Base-by-base conservation (phyloP, 2,329 filamentous ascomycete genomes). In the Colletotrichum cereale region DNA sequence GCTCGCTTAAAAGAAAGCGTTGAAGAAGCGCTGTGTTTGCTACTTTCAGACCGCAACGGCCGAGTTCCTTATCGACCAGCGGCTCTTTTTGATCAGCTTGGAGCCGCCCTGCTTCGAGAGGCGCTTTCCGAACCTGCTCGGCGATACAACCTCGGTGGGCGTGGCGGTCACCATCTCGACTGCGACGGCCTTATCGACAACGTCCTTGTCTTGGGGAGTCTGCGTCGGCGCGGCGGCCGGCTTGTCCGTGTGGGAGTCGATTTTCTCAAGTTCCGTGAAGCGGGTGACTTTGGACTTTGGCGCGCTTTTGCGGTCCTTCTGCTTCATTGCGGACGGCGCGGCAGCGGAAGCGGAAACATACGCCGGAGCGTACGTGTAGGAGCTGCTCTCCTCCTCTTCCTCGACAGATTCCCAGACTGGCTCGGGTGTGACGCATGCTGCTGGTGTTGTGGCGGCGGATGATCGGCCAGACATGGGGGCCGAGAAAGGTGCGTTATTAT, bases 191-290 rank as follows among this genome's bases (percentile, higher is more conserved):
- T 77, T 69, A 66, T 72, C 34, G 65, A 71, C 6, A 62, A 57
- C 6, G 67, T 72, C 21, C 63, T 70, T 10, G 65, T 72, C 16
- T 62, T 70, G 6, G 67, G 71, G 24, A 34, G 71, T 48, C 75
- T 76, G 63, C 73, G 67, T 61, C 26, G 72, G 73, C 38, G 73
- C 62, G 57, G 64, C 67, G 62, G 47, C 18, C 63, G 63, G n/a
- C 53, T 73, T 26, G 61, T 75, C 76, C 1, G 76, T 52, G 57
- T 75, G 68, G 3, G 79, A 77, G n/a, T 78, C 74, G 60, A 81
- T 80, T 10, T 75, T 75, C 58, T 79, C 78, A 21, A 79, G 63
- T 55, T 80, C 79, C 1, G 77, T 74, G 65, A 80, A 78, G n/a
- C 76, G 74, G n/a, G 76, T 74, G 29, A 73, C 69, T 64, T 75